A percentile compares a stretch with the other conserved stretches of the same genome.
Conservation (phyloP, 176 grass and related monocot species). For the Carex myosuroides region DNA sequence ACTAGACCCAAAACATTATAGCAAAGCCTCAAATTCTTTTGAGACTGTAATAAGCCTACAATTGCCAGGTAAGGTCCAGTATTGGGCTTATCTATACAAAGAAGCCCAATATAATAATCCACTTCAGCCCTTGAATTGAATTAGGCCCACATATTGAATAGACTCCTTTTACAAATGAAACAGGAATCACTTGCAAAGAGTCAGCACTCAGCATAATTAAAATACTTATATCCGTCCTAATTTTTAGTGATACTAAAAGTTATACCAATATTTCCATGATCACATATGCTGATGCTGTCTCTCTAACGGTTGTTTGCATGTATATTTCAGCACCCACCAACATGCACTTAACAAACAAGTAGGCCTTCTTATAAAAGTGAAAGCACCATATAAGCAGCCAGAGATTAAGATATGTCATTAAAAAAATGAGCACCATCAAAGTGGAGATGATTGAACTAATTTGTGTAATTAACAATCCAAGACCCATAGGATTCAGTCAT, state of each 20-base stretch:
- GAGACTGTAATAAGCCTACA: no score
- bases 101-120: neutral
- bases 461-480: neutral
- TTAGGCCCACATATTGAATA: neutral
- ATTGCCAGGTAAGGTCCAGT: neutral
- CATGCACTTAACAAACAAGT: slow-evolving; percentile 15
- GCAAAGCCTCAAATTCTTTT: no score
- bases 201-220: neutral
- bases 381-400: slow-evolving; percentile 1
- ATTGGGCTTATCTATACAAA: neutral
- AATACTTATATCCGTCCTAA: neutral
- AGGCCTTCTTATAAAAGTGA: neutral
- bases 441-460: neutral
- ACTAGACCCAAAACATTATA: no score
- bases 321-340: slow-evolving; percentile 9
- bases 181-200: neutral
- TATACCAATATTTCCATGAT: neutral
- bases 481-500: neutral
- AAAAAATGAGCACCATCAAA: slow-evolving; percentile 1
- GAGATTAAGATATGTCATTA: slow-evolving; percentile 5
- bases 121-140: neutral
- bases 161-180: neutral
- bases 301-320: slow-evolving; percentile 16
- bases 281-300: slow-evolving; percentile 3
- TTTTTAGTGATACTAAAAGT: slow-evolving; percentile 5